Evolutionary conservation across 306 rosid species (phyloP), one percentile per base, ranked within the genome.

Genomic region (Castanospermum australe): DNA sequence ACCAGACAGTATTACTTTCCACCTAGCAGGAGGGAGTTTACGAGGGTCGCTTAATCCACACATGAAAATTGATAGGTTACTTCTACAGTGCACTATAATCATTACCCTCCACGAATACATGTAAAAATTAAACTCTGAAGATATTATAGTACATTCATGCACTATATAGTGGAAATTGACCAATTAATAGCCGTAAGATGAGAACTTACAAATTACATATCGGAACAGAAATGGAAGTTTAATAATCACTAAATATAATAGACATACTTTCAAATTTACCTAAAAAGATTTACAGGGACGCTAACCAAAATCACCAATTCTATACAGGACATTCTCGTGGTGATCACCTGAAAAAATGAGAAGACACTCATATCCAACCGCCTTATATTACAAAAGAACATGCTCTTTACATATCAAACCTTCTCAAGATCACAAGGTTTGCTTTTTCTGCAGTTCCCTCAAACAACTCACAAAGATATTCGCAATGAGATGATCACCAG

Each of bases 351-450:
- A 80, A 77, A 79, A 1, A 70, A 4, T 71, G 36, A 72, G 22
- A 38, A 82, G 84, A 77, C 76, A 71, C 72, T 50, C 75, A 32
- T 55, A 67, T 65, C 55, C 47, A 71, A 64, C 78, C 67, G 20
- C 59, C 52, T 60, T 77, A 85, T 51, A 62, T 73, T 84, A 86
- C 91, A 91, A 71, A 65, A 66, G 71, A 68, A 67, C 48, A 10
- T 47, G 70, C 84, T 32, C 82, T 83, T 25, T 83, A 77, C 79
- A 73, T 6, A 52, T 41, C 85, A 81, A 87, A 84, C 93, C 85
- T 83, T 70, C 83, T 73, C 75, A 39, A 73, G 71, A 84, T 80
- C 77, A 82, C 51, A 79, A 81, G 87, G 87, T 63, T 79, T 86
- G 81, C 63, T 21, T 54, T 76, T 57, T 69, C 67, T 39, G 65